A percentile compares a stretch with the other conserved stretches of the same genome.
Evolutionary conservation across 2,329 filamentous ascomycete species (phyloP).

Genomic region (Acephala macrosclerotiorum): DNA sequence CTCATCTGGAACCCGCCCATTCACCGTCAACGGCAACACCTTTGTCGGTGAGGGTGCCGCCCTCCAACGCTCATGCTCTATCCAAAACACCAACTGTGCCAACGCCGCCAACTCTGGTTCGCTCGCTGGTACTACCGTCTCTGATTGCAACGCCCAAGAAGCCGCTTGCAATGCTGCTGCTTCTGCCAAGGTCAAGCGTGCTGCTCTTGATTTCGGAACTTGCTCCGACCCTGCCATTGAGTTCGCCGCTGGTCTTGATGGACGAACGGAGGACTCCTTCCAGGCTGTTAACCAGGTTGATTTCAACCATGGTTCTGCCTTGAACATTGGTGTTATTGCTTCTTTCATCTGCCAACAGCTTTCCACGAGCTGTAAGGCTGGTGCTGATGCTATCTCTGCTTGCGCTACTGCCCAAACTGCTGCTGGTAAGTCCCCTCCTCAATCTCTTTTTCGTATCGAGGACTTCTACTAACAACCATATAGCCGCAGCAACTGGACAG

Average conservation of each 20-base stretch:
- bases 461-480: neutral
- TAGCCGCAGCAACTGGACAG: constrained; percentile 38
- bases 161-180: constrained; percentile 48
- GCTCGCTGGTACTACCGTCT: constrained; percentile 49
- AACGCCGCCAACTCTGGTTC: constrained; percentile 61
- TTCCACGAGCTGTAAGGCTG: constrained; percentile 32
- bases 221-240: constrained; percentile 52
- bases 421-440: constrained; percentile 25
- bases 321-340: constrained; percentile 55
- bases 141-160: constrained; percentile 65
- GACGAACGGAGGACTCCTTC: constrained; percentile 52
- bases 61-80: constrained; percentile 64
- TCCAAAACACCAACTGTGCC: constrained; percentile 66
- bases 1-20: constrained; percentile 58
- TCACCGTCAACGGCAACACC: constrained; percentile 61
- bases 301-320: constrained; percentile 56
- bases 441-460: neutral
- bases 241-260: constrained; percentile 53
- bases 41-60: constrained; percentile 65
- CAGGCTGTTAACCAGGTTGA: constrained; percentile 49
- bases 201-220: constrained; percentile 47
- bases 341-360: constrained; percentile 54
- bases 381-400: constrained; percentile 30
- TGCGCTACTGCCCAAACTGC: constrained; percentile 31
- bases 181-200: constrained; percentile 26